A percentile compares a stretch with the other conserved stretches of the same genome.
Conservation (phyloP, 2,329 filamentous ascomycete genomes). For the Phialocephala subalpina region DNA sequence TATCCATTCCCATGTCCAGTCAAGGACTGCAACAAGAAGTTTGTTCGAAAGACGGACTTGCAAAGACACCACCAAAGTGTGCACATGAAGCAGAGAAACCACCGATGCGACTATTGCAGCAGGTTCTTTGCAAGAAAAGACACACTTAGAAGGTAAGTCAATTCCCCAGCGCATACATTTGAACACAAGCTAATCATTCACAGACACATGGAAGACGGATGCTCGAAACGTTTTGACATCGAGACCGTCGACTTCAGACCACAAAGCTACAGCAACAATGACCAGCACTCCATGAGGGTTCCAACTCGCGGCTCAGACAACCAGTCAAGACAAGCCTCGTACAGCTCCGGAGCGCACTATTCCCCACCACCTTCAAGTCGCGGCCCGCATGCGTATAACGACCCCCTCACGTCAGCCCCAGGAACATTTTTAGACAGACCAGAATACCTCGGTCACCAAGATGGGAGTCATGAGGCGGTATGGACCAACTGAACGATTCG, state of each 20-base stretch:
- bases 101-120: constrained; percentile 75
- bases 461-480: constrained; percentile 22
- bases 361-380: constrained; percentile 32
- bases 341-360: constrained; percentile 38
- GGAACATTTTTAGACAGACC: constrained; percentile 36
- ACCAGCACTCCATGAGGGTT: constrained; percentile 31
- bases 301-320: constrained; percentile 25
- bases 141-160: constrained; percentile 74
- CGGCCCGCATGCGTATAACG: constrained; percentile 26
- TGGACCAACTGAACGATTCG: constrained; percentile 18
- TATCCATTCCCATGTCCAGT: constrained; percentile 75
- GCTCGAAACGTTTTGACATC: constrained; percentile 67
- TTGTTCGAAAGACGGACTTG: constrained; percentile 85
- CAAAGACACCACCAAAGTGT: constrained; percentile 69
- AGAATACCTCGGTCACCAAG: constrained; percentile 32
- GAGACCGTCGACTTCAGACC: constrained; percentile 43
- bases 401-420: constrained; percentile 37
- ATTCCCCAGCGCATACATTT: constrained; percentile 15
- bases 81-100: constrained; percentile 76
- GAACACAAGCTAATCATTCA: constrained; percentile 14
- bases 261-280: constrained; percentile 33
- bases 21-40: constrained; percentile 74
- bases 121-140: constrained; percentile 81
- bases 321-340: constrained; percentile 36
- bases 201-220: constrained; percentile 81